A percentile compares a stretch with the other conserved stretches of the same genome.
These are phyloP conservation scores for Picochlorum sp. DNA, from an alignment of 139 green algal species.

Conservation along the genomic window DNA sequence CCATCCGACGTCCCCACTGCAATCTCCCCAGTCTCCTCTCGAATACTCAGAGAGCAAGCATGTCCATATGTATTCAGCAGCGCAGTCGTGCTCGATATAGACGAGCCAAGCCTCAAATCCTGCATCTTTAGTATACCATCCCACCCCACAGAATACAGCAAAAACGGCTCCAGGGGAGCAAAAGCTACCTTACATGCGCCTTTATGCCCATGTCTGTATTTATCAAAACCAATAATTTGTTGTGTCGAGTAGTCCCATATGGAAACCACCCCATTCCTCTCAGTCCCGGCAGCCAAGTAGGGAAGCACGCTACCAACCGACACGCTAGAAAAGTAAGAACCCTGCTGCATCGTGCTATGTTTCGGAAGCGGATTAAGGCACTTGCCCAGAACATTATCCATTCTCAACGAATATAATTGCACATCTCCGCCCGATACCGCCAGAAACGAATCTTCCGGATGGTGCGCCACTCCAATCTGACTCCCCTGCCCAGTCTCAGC, in stretches of 20 bases:
- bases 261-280: background rate
- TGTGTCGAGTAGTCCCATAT: slow-evolving; percentile 13
- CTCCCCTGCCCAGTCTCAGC: background rate
- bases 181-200: slow-evolving; percentile 2
- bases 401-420: background rate
- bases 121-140: slow-evolving; percentile 1
- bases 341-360: no score
- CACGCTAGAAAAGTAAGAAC: background rate
- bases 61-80: background rate
- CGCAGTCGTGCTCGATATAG: background rate
- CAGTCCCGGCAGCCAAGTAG: background rate
- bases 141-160: background rate
- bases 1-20: slow-evolving; percentile 17
- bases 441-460: slow-evolving; percentile 22
- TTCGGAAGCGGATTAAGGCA: background rate
- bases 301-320: background rate
- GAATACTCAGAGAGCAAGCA: slow-evolving; percentile 3
- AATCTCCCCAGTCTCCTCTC: slow-evolving; percentile 10
- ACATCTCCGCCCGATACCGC: background rate
- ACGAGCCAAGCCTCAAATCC: slow-evolving; percentile 6
- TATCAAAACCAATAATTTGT: slow-evolving; percentile 1
- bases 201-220: background rate
- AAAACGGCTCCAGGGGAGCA: slow-evolving; percentile 1
- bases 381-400: background rate
- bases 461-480: slow-evolving; percentile 7